Conservation (phyloP, 2,329 filamentous ascomycete genomes). For the Talaromyces sp. region DNA sequence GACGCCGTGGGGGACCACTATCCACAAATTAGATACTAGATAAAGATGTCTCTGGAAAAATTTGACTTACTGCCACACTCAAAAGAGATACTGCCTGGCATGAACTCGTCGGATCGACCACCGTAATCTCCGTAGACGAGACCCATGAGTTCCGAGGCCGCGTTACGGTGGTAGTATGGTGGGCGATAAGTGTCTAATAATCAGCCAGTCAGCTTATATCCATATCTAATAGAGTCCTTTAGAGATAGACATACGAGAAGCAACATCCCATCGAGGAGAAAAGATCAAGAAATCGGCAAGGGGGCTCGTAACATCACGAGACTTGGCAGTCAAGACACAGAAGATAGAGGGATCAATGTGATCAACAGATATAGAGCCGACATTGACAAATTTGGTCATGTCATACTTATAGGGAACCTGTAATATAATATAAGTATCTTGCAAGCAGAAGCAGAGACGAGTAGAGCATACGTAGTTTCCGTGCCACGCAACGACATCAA, state of each 20-base stretch:
- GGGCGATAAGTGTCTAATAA: conserved; percentile 37
- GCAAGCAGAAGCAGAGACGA: neutral
- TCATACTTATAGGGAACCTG: conserved; percentile 43
- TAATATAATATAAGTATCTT: neutral
- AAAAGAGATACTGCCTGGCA: conserved; percentile 35
- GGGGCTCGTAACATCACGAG: conserved; percentile 33
- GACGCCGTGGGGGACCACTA: conserved; percentile 37
- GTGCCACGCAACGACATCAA: conserved; percentile 70
- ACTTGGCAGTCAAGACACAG: conserved; percentile 41
- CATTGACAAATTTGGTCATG: conserved; percentile 40
- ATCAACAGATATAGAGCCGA: conserved; percentile 40
- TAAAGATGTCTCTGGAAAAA: too few relatives aligned
- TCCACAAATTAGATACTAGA: neutral
- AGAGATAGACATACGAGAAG: conserved; percentile 29
- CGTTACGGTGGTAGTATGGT: conserved; percentile 45
- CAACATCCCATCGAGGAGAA: conserved; percentile 40
- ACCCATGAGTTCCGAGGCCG: conserved; percentile 39
- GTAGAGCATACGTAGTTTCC: conserved; percentile 53
- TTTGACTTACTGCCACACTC: conserved; percentile 33
- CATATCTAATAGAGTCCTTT: neutral
- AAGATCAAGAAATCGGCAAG: conserved; percentile 41
- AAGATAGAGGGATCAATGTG: conserved; percentile 43
- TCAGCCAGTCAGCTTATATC: neutral
- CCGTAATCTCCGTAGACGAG: conserved; percentile 36
- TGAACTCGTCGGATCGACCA: conserved; percentile 34